Evolutionary conservation across 768 basidiomycete genomes (phyloP), one percentile per base, ranked within the genome.

Genomic region (Phanerochaete carnosa): DNA sequence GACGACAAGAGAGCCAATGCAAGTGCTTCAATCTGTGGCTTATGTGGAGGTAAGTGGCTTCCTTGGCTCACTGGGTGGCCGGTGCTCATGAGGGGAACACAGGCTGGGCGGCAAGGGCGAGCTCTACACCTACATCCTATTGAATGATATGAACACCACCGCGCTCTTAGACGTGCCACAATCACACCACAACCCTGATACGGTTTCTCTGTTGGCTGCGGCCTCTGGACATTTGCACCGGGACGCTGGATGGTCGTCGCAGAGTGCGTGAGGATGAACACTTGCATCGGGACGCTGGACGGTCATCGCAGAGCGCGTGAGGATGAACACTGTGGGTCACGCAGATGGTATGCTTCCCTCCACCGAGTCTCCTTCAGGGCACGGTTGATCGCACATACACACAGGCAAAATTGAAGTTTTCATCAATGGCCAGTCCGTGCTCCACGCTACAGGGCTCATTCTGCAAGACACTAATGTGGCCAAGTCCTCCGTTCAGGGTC

Each of bases 111-210:
- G 81, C 2, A 67, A 66, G 15, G 87, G 84, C 22, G 90, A 92
- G 66, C 70, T 90, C 1, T 92, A 92, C 70, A 80, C 85, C 1
- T 91, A 91, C 68, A 70, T 87, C 5, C 89, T 89, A 0, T 73
- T 80, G n/a, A 77, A 75, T 0, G 63, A 70, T 1, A 65, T 71
- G 25, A 88, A 88, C 65, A 69, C 70, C 5, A 62, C 71, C 0
- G 73, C 64, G 1, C 76, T 88, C 6, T 69, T 77, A 3, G 66
- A 72, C 1, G 79, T 86, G 0, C 86, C 85, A 0, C 57, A 58
- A 2, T 83, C 83, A 0, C 72, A 75, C 37, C 72, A 74, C 33
- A 87, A 90, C 64, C 63, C 77, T 0, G 82, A 86, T 90, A 82
- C 64, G 87, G 87, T 0, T 79, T 84, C 63, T 87, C 86, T 12